Evolutionary conservation across 768 basidiomycete species (phyloP), one percentile per base, ranked within the genome.

Genomic region (Lactifluus piperatus): DNA sequence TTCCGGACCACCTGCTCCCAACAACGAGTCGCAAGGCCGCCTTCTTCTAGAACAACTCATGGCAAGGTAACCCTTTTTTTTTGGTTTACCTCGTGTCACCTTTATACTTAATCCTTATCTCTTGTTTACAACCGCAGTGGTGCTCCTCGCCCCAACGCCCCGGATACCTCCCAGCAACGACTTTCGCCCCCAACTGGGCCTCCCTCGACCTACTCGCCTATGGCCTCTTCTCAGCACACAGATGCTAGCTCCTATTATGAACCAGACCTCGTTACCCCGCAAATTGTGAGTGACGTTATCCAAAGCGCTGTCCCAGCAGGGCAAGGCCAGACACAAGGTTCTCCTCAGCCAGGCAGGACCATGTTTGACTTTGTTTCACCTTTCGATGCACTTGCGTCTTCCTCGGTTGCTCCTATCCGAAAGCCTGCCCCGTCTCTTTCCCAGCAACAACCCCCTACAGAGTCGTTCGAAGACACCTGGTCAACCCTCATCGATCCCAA

Each of bases 351-450:
- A 24, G 85, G 83, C 66, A 85, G 86, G 70, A 86, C 88, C 50
- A 82, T 91, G 80, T 93, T 93, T 65, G 88, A 91, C 39, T 92
- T 88, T 61, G 78, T 86, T 51, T 90, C 88, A 50, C 85, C 91
- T 2, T 91, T 92, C 65, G 90, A 93, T 65, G 89, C 87, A 26
- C 78, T 92, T 47, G 77, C 72, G n/a, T 63, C 82, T 8, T 72
- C 77, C n/a, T 68, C 79, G 10, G 34, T 68, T 0, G 68, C 69
- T 43, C 56, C 77, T 18, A 70, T 79, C 75, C 88, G 89, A 69
- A 89, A 88, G 68, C 82, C 86, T 20, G 80, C 81, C 3, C 86
- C 83, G 11, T 62, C 74, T 60, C 54, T 64, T 46, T 66, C 47
- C 73, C 75, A 47, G 18, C 66, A 53, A 60, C 78, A 9, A 72